Evolutionary conservation across 208 protist species (phyloP).

Genomic region (Acanthamoeba lenticulata): DNA sequence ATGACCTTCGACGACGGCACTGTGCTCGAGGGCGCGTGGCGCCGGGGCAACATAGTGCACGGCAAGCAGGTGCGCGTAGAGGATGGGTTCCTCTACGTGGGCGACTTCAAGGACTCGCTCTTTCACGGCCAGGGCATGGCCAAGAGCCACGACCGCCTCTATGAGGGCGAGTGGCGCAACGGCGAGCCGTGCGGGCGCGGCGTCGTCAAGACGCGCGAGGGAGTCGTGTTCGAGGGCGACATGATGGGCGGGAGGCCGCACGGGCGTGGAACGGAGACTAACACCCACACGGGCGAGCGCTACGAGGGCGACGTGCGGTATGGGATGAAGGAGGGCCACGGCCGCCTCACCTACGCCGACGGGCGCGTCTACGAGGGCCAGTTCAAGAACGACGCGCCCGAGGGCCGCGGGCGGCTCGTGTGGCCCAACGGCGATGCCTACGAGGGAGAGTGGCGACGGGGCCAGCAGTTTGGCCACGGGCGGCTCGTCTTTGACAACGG

Average conservation of each 20-base stretch:
- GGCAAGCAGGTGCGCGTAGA: conserved; percentile 62
- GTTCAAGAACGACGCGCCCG: conserved; percentile 56
- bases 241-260: conserved; percentile 51
- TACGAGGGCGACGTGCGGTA: conserved; percentile 65
- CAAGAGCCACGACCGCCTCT: conserved; percentile 4
- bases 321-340: conserved; percentile 54
- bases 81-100: conserved; percentile 52
- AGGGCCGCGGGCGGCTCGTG: conserved; percentile 31
- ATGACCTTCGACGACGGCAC: conserved; percentile 69
- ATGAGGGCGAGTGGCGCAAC: conserved; percentile 48
- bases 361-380: conserved; percentile 64
- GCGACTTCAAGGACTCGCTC: conserved; percentile 22
- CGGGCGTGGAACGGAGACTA: conserved; percentile 30
- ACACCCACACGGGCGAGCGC: neutral
- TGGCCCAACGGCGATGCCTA: conserved; percentile 45
- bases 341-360: neutral
- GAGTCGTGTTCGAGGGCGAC: conserved; percentile 44
- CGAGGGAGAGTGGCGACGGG: conserved; percentile 60
- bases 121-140: conserved; percentile 51
- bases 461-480: conserved; percentile 36
- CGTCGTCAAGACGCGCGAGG: neutral
- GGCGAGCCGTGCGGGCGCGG: conserved; percentile 18
- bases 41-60: conserved; percentile 28
- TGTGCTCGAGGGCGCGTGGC: conserved; percentile 74
- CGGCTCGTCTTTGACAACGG: conserved; percentile 18